Base-by-base conservation (phyloP, 768 basidiomycete genomes). In the Lentinula edodes region DNA sequence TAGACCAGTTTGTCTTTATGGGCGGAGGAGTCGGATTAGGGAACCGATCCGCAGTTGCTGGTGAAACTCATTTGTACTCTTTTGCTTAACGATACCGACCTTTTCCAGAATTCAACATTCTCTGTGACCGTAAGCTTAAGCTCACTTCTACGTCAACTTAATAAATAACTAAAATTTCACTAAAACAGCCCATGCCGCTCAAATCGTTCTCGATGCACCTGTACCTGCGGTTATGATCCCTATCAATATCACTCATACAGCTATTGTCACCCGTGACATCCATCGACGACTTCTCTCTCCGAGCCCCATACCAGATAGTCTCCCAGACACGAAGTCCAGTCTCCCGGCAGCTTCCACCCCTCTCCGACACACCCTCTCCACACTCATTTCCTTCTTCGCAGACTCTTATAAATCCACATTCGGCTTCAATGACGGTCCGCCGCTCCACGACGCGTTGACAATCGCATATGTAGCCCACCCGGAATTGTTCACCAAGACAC, bases 1-100 rank as follows among this genome's bases (percentile, higher is more conserved):
- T 92, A 5, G 84, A 87, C 62, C 83, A 89, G 62, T 81, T 91
- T 63, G 88, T 91, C 6, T 89, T 93, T 67, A 95, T 96, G 93
- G 93, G 93, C 10, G 93, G 93, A n/a, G 92, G 86, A 2, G 86
- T 92, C 34, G 93, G 93, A 8, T 69, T 91, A 23, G 93, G 93
- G 0, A 95, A 95, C 68, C 78, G 88, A 36, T 87, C 89, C 7
- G 77, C 92, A 13, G 87, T 85, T 10, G 91, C 91, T 67, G 85
- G 86, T 85, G 61, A 50, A 73, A 5, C 13, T 63, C 2, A 61
- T 20, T 18, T 10, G 35, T 15, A 36, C 23, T 15, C 39, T 35
- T 18, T 46, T 36, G 38, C 45, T 58, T 23, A 43, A 15, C 28
- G 3, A 52, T 20, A 60, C 54, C 20, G 18, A 6, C 42, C 43